phyloP scores from a whole-genome alignment of 2,329 filamentous ascomycete genomes.

The Beauveria brongniartii region DNA sequence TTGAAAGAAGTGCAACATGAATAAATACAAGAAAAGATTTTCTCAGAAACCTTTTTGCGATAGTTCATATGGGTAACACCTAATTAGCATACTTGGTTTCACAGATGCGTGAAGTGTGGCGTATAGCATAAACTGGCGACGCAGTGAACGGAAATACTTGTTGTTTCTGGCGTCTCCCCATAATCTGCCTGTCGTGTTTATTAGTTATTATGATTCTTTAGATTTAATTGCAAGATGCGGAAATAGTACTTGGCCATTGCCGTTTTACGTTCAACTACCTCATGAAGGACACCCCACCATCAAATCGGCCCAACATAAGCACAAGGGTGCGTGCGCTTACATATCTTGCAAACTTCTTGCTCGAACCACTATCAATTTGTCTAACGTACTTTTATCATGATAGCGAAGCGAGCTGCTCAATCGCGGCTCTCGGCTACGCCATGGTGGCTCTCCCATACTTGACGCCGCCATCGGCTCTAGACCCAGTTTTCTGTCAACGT shows the following conservation, averaged over 20 bases:
- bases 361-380: background rate
- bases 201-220: background rate
- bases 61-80: no score
- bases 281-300: background rate
- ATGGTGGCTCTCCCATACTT: background rate
- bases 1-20: background rate
- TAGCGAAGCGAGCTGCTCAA: background rate
- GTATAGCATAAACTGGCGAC: background rate
- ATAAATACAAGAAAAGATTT: background rate
- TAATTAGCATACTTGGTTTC: background rate
- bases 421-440: background rate
- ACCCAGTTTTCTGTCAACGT: constrained; percentile 8
- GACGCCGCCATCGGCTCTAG: constrained; percentile 8
- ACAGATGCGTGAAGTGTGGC: background rate
- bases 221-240: no score
- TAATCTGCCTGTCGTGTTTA: background rate
- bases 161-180: no score
- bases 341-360: no score
- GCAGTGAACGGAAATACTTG: no score
- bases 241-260: background rate
- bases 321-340: background rate
- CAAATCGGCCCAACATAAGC: background rate
- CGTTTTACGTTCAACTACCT: background rate
- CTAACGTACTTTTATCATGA: background rate
- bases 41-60: background rate